phyloP scores from a whole-genome alignment of 2,329 filamentous ascomycete genomes.

The Zasmidium citrigriseum region DNA sequence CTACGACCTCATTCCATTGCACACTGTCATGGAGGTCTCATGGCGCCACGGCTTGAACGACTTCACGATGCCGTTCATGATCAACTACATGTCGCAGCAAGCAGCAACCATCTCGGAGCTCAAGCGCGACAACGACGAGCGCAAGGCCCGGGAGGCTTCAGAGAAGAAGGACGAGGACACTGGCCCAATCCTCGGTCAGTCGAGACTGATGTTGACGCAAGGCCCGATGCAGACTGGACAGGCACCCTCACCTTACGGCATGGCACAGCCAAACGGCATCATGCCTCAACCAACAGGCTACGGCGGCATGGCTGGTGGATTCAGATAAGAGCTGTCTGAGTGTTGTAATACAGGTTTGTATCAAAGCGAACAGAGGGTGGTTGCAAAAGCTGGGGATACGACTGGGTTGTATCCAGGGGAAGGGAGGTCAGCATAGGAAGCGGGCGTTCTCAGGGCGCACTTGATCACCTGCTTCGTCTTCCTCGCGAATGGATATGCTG shows the following conservation, averaged over 20 bases:
- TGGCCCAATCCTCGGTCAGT: slow-evolving; percentile 86
- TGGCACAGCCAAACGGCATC: slow-evolving; percentile 70
- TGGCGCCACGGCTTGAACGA: slow-evolving; percentile 94
- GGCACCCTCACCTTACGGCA: slow-evolving; percentile 65
- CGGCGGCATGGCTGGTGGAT: slow-evolving; percentile 28
- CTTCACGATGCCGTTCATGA: slow-evolving; percentile 99
- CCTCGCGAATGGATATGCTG: background rate
- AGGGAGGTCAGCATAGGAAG: background rate
- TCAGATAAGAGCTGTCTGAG: background rate
- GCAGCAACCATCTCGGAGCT: slow-evolving; percentile 79
- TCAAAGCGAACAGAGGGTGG: background rate
- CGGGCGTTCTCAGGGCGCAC: background rate
- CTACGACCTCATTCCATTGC: slow-evolving; percentile 93
- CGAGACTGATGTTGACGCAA: slow-evolving; percentile 92
- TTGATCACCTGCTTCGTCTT: background rate
- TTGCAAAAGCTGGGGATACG: background rate
- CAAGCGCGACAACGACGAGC: slow-evolving; percentile 94
- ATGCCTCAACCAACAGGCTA: slow-evolving; percentile 74
- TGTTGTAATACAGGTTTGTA: background rate
- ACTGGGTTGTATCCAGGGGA: background rate
- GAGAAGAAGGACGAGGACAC: slow-evolving; percentile 91
- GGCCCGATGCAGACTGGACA: slow-evolving; percentile 64
- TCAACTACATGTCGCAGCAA: slow-evolving; percentile 94
- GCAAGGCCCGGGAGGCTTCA: slow-evolving; percentile 69
- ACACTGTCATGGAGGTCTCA: slow-evolving; percentile 91